Evolutionary conservation across 176 grass and related monocot species (phyloP), one percentile per base, ranked within the genome.

Genomic region (Poa pratensis): DNA sequence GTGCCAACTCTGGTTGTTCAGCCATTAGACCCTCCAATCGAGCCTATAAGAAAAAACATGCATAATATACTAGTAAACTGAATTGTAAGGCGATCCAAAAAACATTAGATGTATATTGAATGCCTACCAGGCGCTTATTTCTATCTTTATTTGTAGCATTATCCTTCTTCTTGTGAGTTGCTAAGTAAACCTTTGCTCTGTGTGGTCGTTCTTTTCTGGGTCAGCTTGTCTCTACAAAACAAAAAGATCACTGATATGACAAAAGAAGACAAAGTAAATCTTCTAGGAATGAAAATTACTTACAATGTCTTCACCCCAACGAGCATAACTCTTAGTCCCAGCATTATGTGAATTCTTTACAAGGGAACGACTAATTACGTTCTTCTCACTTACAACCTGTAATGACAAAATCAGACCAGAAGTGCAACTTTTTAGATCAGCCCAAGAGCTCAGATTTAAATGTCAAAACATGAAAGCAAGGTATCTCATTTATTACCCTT

Each of bases 251-350:
- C 1, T 3, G 53, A 55, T 20, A 55, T 55, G 7, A 55, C 17
- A 55, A 55, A 53, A 52, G 18, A 7, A 19, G 4, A 53, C 5
- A 53, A 1, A 53, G 5, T 18, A 53, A 43, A 52, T 5, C 1
- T 18, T 43, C 0, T 2, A 61, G 11, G 12, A 1, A 62, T 12
- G 13, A 64, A 1, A 15, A 49, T 30, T 64, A 66, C 35, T 72
- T 34, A 87, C 78, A 55, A 87, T 20, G 6, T 87, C 78, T 18
- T 80, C 32, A 30, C 54, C 40, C 78, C 70, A 66, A 37, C 54
- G 54, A 37, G 78, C 69, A 87, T 64, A 87, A 39, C 79, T 82
- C 45, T 82, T 82, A 57, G 85, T 76, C 24, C 65, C 66, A 10
- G 52, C 64, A 20, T 65, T 81, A 72, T 82, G 85, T 9, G 85